These are phyloP conservation scores for Neophaeococcomyces aloes DNA, from an alignment of 2,329 filamentous ascomycete genomes.

Conservation along the genomic window DNA sequence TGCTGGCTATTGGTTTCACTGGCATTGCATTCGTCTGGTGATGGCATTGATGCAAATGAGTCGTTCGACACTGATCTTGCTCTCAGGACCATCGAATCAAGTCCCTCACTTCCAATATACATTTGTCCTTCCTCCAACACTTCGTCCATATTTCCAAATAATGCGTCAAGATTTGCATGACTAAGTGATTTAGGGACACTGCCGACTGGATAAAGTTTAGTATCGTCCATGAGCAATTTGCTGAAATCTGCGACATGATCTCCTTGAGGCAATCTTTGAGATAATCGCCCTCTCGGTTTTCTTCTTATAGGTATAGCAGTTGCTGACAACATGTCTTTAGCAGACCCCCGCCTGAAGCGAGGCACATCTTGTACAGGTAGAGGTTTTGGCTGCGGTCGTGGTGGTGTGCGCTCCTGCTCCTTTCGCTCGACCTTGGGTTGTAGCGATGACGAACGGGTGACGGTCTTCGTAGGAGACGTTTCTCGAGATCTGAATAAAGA, in stretches of 20 bases:
- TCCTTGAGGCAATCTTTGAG: conserved; percentile 31
- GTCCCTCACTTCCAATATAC: conserved; percentile 31
- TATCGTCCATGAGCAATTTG: conserved; percentile 45
- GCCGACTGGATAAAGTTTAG: conserved; percentile 40
- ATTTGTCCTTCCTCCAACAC: conserved; percentile 29
- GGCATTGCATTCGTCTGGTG: conserved; percentile 37
- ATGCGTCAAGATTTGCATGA: conserved; percentile 42
- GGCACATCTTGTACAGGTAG: neutral
- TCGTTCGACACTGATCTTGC: conserved; percentile 46
- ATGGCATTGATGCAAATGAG: conserved; percentile 46
- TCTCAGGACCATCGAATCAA: conserved; percentile 35
- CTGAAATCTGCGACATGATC: conserved; percentile 42
- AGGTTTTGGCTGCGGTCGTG: conserved; percentile 1
- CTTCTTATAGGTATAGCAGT: conserved; percentile 48
- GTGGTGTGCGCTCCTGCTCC: neutral
- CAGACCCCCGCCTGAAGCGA: conserved; percentile 12
- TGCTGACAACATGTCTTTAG: conserved; percentile 40
- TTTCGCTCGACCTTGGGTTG: conserved; percentile 1
- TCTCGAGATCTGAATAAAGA: conserved; percentile 4
- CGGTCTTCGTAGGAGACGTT: neutral
- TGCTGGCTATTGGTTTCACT: conserved; percentile 34
- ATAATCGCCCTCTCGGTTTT: conserved; percentile 29
- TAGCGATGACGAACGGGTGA: no score
- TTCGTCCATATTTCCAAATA: conserved; percentile 46
- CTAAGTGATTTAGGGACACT: conserved; percentile 29